Conservation (phyloP, 2,329 filamentous ascomycete genomes). For the Alternaria novae-zelandiae region DNA sequence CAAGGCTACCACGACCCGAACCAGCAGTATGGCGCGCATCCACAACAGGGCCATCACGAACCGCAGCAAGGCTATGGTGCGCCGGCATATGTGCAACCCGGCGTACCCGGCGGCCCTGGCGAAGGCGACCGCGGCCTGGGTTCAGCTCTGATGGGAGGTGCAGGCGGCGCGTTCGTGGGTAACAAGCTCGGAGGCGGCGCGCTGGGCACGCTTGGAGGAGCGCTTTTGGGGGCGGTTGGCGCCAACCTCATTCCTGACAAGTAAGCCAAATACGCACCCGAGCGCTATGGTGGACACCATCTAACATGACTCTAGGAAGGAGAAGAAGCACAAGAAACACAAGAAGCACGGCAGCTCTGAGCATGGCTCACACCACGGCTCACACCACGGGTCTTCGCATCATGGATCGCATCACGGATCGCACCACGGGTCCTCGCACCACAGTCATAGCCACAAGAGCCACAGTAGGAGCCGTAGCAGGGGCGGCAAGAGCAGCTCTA, state of each 20-base stretch:
- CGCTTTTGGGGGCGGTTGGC: slow-evolving; percentile 61
- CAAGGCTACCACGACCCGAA: slow-evolving; percentile 25
- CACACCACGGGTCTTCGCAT: slow-evolving; percentile 11
- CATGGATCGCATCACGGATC: slow-evolving; percentile 10
- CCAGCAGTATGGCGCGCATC: slow-evolving; percentile 29
- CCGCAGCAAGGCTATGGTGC: slow-evolving; percentile 33
- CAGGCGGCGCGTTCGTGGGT: slow-evolving; percentile 61
- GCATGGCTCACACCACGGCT: slow-evolving; percentile 31
- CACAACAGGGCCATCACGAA: slow-evolving; percentile 17
- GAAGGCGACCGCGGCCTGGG: slow-evolving; percentile 64
- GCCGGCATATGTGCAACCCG: slow-evolving; percentile 50
- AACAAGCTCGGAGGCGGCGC: slow-evolving; percentile 62
- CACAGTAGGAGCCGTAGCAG: slow-evolving; percentile 43
- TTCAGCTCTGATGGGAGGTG: slow-evolving; percentile 61
- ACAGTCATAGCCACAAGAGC: slow-evolving; percentile 33
- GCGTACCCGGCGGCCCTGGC: slow-evolving; percentile 38
- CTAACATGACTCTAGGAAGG: slow-evolving; percentile 23
- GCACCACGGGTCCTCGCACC: slow-evolving; percentile 4
- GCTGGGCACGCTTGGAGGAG: slow-evolving; percentile 59
- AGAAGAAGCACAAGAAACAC: slow-evolving; percentile 42
- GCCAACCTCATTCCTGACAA: slow-evolving; percentile 60
- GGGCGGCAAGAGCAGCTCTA: slow-evolving; percentile 39
- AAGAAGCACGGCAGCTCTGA: slow-evolving; percentile 45
- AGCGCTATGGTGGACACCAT: neutral
- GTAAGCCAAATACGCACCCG: slow-evolving; percentile 25